Evolutionary conservation across 768 basidiomycete species (phyloP).

Genomic region (Boletus insuetus): DNA sequence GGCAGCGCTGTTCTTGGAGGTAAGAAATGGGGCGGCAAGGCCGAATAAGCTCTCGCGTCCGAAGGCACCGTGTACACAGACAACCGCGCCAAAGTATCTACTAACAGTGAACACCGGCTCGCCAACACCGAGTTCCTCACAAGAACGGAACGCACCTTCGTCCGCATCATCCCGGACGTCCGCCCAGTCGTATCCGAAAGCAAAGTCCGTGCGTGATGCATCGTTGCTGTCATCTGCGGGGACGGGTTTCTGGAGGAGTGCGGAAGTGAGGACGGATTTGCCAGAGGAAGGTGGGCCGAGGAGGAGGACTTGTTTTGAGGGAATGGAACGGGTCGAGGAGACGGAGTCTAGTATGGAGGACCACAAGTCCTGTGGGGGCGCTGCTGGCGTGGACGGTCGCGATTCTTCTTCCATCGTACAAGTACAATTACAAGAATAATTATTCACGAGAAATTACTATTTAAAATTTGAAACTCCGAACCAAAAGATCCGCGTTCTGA

Average conservation of each 20-base stretch:
- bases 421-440: not conserved
- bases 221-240: slow-evolving; percentile 52
- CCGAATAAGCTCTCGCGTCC: slow-evolving; percentile 63
- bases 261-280: slow-evolving; percentile 72
- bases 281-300: slow-evolving; percentile 79
- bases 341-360: slow-evolving; percentile 88
- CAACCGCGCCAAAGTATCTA: slow-evolving; percentile 85
- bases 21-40: slow-evolving; percentile 74
- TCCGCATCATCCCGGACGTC: slow-evolving; percentile 91
- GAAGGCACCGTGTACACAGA: slow-evolving; percentile 92
- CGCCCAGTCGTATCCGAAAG: slow-evolving; percentile 89
- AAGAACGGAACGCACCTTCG: slow-evolving; percentile 62
- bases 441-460: not conserved
- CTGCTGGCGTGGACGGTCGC: slow-evolving; percentile 67
- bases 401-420: slow-evolving; percentile 37
- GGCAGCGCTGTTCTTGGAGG: slow-evolving; percentile 65
- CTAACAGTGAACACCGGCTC: not conserved
- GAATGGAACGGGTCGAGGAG: slow-evolving; percentile 74
- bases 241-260: slow-evolving; percentile 65
- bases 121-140: not conserved
- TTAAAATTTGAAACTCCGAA: slow-evolving; percentile 27
- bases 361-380: slow-evolving; percentile 85
- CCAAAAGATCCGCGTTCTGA: too few species aligned
- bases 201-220: slow-evolving; percentile 68
- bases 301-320: slow-evolving; percentile 83